These are phyloP conservation scores for Neofusicoccum sp. DNA, from an alignment of 2,329 filamentous ascomycete genomes.

Conservation along the genomic window DNA sequence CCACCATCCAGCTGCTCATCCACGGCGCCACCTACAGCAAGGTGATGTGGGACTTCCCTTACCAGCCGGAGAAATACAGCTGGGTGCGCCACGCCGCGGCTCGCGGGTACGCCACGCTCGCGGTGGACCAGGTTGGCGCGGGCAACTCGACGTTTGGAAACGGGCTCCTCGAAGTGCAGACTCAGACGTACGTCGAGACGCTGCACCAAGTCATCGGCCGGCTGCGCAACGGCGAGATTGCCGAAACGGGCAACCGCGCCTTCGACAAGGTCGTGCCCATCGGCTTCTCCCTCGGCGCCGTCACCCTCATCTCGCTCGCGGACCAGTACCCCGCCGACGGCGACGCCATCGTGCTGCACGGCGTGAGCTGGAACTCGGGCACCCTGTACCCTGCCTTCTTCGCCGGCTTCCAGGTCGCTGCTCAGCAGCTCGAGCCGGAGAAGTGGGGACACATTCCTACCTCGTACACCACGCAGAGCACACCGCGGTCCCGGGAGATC, in stretches of 20 bases:
- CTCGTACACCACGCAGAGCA: background rate
- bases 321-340: background rate
- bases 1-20: background rate
- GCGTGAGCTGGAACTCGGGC: background rate
- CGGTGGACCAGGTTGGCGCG: background rate
- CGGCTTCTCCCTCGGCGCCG: background rate
- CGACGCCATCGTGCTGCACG: background rate
- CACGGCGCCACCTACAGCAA: background rate
- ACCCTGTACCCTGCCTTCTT: background rate
- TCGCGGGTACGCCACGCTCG: background rate
- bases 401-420: background rate
- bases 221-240: background rate
- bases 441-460: background rate
- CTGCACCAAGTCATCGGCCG: background rate
- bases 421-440: background rate
- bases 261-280: background rate
- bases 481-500: background rate
- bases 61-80: background rate
- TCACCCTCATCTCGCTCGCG: background rate
- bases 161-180: background rate
- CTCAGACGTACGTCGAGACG: background rate
- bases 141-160: background rate
- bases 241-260: background rate
- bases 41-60: background rate
- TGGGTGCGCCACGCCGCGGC: background rate